phyloP scores from a whole-genome alignment of 441 rosid species.

The Cnidoscolus chayamansa region DNA sequence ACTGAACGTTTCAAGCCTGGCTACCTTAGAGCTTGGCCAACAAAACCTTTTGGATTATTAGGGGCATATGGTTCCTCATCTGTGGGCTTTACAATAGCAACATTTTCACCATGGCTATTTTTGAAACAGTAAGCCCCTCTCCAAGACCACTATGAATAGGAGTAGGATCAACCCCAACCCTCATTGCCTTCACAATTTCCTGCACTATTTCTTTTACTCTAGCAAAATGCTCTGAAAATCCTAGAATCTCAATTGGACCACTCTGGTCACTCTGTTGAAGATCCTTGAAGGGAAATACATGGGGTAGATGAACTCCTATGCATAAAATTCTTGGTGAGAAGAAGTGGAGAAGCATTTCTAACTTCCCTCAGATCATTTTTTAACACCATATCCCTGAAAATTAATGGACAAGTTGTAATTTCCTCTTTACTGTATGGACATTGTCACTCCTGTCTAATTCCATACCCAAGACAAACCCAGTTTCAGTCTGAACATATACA shows the following conservation, averaged over 20 bases:
- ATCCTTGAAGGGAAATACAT: slow-evolving; percentile 43
- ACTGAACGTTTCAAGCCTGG: slow-evolving; percentile 44
- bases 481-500: slow-evolving; percentile 47
- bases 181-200: slow-evolving; percentile 31
- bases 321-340: slow-evolving; percentile 34
- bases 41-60: slow-evolving; percentile 44
- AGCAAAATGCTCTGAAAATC: slow-evolving; percentile 30
- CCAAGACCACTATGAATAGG: slow-evolving; percentile 42
- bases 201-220: slow-evolving; percentile 27
- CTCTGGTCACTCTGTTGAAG: slow-evolving; percentile 36
- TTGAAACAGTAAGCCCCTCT: slow-evolving; percentile 42
- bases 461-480: slow-evolving; percentile 42
- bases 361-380: slow-evolving; percentile 41
- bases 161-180: slow-evolving; percentile 36
- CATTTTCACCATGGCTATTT: slow-evolving; percentile 32
- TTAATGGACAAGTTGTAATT: slow-evolving; percentile 39
- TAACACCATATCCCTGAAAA: slow-evolving; percentile 37
- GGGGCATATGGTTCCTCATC: slow-evolving; percentile 50
- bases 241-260: slow-evolving; percentile 42
- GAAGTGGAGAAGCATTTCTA: slow-evolving; percentile 41
- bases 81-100: slow-evolving; percentile 43
- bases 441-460: slow-evolving; percentile 45
- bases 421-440: slow-evolving; percentile 44
- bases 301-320: slow-evolving; percentile 50
- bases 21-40: slow-evolving; percentile 41